These are phyloP conservation scores for Zopfia rhizophila DNA, from an alignment of 2,329 filamentous ascomycete genomes.

Conservation along the genomic window DNA sequence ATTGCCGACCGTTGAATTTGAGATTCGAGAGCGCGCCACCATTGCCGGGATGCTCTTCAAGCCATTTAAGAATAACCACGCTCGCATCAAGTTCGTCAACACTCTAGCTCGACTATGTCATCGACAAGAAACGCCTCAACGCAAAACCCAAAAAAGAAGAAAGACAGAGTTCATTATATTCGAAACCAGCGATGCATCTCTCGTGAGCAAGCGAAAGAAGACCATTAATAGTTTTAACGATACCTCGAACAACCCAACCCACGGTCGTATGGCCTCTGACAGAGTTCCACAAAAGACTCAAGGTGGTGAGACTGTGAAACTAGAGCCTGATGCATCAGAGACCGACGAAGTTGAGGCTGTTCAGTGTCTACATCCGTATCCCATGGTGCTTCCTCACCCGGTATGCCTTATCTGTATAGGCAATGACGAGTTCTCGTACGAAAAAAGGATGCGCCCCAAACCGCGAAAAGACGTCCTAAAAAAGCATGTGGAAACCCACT, in stretches of 20 bases:
- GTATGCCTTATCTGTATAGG: constrained; percentile 30
- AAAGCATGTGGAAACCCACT: constrained; percentile 22
- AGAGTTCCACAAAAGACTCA: constrained; percentile 13
- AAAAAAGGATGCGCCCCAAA: constrained; percentile 19
- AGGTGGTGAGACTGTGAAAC: constrained; percentile 9
- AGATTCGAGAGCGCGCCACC: constrained; percentile 27
- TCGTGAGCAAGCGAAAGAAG: constrained; percentile 15
- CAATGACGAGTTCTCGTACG: constrained; percentile 20
- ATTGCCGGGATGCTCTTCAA: constrained; percentile 31
- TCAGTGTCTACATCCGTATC: constrained; percentile 12
- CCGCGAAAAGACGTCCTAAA: constrained; percentile 27
- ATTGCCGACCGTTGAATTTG: constrained; percentile 21
- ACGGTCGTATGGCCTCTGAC: constrained; percentile 3
- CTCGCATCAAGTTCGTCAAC: constrained; percentile 22
- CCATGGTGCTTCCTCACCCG: constrained; percentile 13
- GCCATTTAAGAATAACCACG: constrained; percentile 23
- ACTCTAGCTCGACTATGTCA: constrained; percentile 23
- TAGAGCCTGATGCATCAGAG: constrained; percentile 9
- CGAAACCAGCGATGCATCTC: constrained; percentile 13
- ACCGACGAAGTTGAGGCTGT: constrained; percentile 9
- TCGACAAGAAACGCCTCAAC: constrained; percentile 24
- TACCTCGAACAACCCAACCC: constrained; percentile 2
- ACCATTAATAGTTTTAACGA: too few relatives aligned
- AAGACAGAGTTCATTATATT: constrained; percentile 6
- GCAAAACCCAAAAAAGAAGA: constrained; percentile 22